These are phyloP conservation scores for Eucalyptus virginea DNA, from an alignment of 345 rosid genomes.

Conservation along the genomic window DNA sequence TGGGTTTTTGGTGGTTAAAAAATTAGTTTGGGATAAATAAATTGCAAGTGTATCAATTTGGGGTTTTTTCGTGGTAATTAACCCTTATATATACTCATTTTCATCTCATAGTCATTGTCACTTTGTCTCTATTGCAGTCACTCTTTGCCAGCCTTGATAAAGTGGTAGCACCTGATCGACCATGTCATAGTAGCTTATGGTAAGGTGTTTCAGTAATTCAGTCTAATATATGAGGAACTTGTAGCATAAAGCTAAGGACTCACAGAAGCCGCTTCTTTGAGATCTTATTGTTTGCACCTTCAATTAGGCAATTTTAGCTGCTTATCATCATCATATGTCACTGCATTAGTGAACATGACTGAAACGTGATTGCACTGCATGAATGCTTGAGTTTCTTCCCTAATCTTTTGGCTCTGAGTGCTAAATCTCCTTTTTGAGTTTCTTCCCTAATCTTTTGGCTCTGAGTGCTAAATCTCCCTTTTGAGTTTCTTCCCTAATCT, in stretches of 20 bases:
- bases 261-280: not conserved
- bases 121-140: conserved; percentile 36
- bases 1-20: too few relatives aligned
- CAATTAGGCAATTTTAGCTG: not conserved
- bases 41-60: accelerated
- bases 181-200: conserved; percentile 94
- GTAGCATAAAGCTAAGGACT: not conserved
- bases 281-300: not conserved
- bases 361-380: not conserved
- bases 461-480: not conserved
- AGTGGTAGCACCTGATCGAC: conserved; percentile 76
- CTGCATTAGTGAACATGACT: not conserved
- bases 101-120: not conserved
- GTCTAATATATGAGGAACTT: not conserved
- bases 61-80: too few relatives aligned
- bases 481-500: not conserved
- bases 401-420: not conserved
- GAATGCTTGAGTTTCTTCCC: not conserved
- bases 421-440: not conserved
- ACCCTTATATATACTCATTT: not conserved
- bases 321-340: not conserved
- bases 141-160: conserved; percentile 71
- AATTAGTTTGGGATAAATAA: too few relatives aligned
- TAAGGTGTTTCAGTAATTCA: conserved; percentile 8
- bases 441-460: not conserved